Percentiles rank a stretch among this genome's conserved stretches.
phyloP scores from a whole-genome alignment of 1,139 yeast genomes.

The Blastobotrys persicus region DNA sequence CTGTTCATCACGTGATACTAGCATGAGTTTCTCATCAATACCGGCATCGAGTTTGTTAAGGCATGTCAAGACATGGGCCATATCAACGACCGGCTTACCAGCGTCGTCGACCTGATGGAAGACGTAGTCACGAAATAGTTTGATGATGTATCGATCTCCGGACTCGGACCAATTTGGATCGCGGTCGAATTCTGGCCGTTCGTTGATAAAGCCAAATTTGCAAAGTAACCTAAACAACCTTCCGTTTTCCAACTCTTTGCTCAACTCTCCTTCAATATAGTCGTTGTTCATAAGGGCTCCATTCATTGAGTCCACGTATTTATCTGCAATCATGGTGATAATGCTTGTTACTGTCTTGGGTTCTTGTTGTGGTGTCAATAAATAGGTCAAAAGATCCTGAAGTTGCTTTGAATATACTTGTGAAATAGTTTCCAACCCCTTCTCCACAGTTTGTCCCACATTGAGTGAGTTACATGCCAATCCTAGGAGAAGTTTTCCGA shows the following conservation, averaged over 20 bases:
- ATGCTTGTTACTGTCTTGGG: constrained; percentile 18
- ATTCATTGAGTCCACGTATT: constrained; percentile 37
- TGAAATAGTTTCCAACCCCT: constrained; percentile 10
- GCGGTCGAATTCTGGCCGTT: constrained; percentile 63
- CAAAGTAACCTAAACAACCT: constrained; percentile 77
- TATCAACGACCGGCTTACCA: constrained; percentile 76
- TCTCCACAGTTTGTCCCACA: constrained; percentile 26
- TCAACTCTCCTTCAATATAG: constrained; percentile 61
- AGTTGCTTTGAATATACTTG: constrained; percentile 22
- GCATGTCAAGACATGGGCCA: constrained; percentile 74
- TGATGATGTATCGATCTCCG: constrained; percentile 72
- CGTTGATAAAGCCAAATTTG: constrained; percentile 75
- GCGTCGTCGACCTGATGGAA: constrained; percentile 79
- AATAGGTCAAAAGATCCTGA: constrained; percentile 20
- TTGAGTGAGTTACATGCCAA: constrained; percentile 43
- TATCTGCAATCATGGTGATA: constrained; percentile 27
- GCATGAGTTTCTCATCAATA: constrained; percentile 72
- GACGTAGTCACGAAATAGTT: constrained; percentile 77
- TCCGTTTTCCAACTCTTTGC: constrained; percentile 82
- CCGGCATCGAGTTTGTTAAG: constrained; percentile 93
- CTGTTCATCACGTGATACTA: constrained; percentile 75
- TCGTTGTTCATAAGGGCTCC: constrained; percentile 60
- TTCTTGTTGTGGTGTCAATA: constrained; percentile 8
- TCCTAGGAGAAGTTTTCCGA: constrained; percentile 61
- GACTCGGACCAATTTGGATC: constrained; percentile 68